phyloP scores from a whole-genome alignment of 2,329 filamentous ascomycete species.

The Neofusicoccum parvum region DNA sequence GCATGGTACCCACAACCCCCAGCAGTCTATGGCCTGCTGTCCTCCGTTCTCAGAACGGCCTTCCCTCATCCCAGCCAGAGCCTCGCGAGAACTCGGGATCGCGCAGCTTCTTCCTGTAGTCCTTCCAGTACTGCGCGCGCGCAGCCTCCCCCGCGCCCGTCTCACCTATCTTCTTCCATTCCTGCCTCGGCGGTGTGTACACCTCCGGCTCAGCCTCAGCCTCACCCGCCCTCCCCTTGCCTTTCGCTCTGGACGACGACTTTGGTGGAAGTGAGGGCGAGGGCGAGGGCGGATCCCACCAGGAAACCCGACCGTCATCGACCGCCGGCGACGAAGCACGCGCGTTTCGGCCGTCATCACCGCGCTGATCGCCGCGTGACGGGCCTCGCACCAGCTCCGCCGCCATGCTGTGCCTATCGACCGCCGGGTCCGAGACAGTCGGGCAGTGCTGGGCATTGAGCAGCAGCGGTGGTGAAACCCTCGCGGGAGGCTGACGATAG shows the following conservation, averaged over 20 bases:
- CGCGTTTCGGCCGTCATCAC: neutral
- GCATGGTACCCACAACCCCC: no score
- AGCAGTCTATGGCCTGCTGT: no score
- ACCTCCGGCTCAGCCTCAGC: neutral
- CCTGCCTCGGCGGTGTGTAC: neutral
- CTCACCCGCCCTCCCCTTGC: no score
- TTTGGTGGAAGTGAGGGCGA: neutral
- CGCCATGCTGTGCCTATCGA: neutral
- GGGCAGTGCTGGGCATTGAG: neutral
- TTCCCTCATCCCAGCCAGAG: neutral
- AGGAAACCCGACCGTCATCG: conserved; percentile 1
- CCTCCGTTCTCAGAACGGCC: neutral
- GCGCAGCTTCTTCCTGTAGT: neutral
- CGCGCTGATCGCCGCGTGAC: neutral
- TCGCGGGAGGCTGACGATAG: neutral
- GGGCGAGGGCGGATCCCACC: conserved; percentile 1
- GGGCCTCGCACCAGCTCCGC: neutral
- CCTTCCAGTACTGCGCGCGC: neutral
- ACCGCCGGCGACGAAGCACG: neutral
- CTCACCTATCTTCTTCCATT: neutral
- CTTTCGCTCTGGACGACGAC: neutral
- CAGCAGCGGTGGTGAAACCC: neutral
- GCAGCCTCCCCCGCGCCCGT: neutral
- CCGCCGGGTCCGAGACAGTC: neutral
- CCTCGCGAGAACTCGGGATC: neutral